Percentiles rank a stretch among this genome's conserved stretches.
Conservation (phyloP, 768 basidiomycete species). For the Xerocomus potaroensis region DNA sequence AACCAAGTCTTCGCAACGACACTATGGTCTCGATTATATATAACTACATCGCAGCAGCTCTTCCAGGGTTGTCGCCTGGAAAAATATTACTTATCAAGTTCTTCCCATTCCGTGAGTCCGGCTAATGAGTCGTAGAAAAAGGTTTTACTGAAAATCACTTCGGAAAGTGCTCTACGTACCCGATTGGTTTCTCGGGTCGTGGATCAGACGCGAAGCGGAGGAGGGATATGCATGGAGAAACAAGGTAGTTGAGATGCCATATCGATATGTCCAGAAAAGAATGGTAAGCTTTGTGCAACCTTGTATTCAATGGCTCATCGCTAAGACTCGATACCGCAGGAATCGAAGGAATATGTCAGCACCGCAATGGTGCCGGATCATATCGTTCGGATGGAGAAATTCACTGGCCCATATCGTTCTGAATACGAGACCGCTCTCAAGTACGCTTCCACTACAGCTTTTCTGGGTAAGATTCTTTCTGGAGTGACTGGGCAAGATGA, state of each 20-base stretch:
- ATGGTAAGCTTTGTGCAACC: constrained; percentile 17
- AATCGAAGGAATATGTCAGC: neutral
- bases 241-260: constrained; percentile 19
- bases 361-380: constrained; percentile 12
- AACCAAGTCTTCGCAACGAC: constrained; percentile 6
- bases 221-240: neutral
- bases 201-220: constrained; percentile 33
- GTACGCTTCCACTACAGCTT: constrained; percentile 5
- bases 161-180: constrained; percentile 8
- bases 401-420: constrained; percentile 2
- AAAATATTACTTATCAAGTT: constrained; percentile 1
- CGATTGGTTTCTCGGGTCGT: constrained; percentile 39
- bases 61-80: neutral
- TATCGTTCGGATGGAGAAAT: constrained; percentile 10
- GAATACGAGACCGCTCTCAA: constrained; percentile 7
- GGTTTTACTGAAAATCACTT: neutral
- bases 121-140: neutral
- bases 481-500: neutral
- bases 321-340: neutral
- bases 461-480: constrained; percentile 5
- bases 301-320: neutral
- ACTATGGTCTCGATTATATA: constrained; percentile 8
- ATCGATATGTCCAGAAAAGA: constrained; percentile 21
- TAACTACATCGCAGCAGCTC: neutral
- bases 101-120: constrained; percentile 15